These are phyloP conservation scores for Pythium monospermum DNA, from an alignment of 352 stramenopile species.

Conservation along the genomic window DNA sequence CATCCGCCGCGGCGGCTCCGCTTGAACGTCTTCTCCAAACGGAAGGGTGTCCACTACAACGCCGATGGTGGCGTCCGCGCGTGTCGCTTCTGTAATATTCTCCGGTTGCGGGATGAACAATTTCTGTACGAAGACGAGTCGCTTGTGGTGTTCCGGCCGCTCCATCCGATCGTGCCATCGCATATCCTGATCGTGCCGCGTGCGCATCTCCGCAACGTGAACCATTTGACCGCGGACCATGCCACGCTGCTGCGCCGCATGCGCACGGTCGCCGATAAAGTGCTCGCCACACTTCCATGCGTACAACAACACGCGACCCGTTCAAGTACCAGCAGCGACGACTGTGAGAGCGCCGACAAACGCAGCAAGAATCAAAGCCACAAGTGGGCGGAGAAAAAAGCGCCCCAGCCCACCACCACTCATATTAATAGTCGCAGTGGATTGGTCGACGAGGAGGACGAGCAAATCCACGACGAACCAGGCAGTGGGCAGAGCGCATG, in stretches of 20 bases:
- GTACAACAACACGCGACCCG: neutral
- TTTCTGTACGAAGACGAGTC: slow-evolving; percentile 78
- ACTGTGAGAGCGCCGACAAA: neutral
- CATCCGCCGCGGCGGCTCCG: slow-evolving; percentile 13
- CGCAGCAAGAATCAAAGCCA: neutral
- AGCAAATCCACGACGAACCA: neutral
- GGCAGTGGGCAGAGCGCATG: too few relatives aligned
- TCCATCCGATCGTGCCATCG: slow-evolving; percentile 58
- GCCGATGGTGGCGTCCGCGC: slow-evolving; percentile 47
- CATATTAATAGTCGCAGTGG: too few relatives aligned
- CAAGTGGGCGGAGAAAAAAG: neutral
- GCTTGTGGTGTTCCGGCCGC: slow-evolving; percentile 72
- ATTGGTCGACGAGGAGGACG: slow-evolving; percentile 1
- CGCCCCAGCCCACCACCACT: neutral
- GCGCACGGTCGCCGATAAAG: slow-evolving; percentile 44
- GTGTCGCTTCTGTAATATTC: slow-evolving; percentile 83
- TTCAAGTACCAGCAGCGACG: neutral
- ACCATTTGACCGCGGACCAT: slow-evolving; percentile 46
- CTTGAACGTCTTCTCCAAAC: slow-evolving; percentile 23
- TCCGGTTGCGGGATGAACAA: slow-evolving; percentile 42
- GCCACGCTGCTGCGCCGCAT: slow-evolving; percentile 54
- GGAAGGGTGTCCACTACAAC: slow-evolving; percentile 69
- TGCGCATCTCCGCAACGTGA: slow-evolving; percentile 76
- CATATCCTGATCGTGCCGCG: slow-evolving; percentile 81
- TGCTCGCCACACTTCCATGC: slow-evolving; percentile 25